Evolutionary conservation across 805 yeast species (phyloP), one percentile per base, ranked within the genome.

Genomic region (Lipomyces sp.): DNA sequence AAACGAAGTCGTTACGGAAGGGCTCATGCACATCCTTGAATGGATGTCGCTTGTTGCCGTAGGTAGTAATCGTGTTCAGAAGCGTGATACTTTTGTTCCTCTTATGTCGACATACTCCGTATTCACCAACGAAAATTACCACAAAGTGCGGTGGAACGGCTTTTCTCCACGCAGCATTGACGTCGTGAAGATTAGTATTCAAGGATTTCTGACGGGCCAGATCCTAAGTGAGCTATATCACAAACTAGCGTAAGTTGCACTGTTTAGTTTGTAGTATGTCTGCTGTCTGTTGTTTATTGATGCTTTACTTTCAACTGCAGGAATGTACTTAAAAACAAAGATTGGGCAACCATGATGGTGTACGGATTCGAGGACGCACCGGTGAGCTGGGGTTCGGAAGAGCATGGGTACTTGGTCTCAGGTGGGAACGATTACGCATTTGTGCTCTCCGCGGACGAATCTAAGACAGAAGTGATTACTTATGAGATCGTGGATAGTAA

Each of bases 351-450:
- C 4, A 24, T 52, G 45, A 22, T 50, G 2, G 59, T 55, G 10
- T 52, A 48, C 32, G 59, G 59, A 31, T 55, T 55, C 29, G 53
- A 55, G n/a, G 59, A 55, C 24, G 53, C 57, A 2, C 59, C 59
- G 3, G 59, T 55, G 18, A 55, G 59, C 36, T 55, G 59, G 59
- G 45, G 45, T 7, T 37, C 49, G 13, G 47, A 32, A 7, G 59
- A 55, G 36, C 59, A 55, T 29, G 32, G 45, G n/a, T 55, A 19
- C 44, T 18, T 53, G 18, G 39, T 48, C 22, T 36, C 47, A 19
- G 59, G 59, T 11, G 59, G 47, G 41, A 55, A 55, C 33, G 49
- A 53, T 23, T 47, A 40, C 35, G 40, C 48, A 13, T 19, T 55
- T 10, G 39, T 55, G 24, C 31, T 53, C 21, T 38, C 26, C 34